Evolutionary conservation across 208 protist genomes (phyloP).

Genomic region (Leishmania mexicana): DNA sequence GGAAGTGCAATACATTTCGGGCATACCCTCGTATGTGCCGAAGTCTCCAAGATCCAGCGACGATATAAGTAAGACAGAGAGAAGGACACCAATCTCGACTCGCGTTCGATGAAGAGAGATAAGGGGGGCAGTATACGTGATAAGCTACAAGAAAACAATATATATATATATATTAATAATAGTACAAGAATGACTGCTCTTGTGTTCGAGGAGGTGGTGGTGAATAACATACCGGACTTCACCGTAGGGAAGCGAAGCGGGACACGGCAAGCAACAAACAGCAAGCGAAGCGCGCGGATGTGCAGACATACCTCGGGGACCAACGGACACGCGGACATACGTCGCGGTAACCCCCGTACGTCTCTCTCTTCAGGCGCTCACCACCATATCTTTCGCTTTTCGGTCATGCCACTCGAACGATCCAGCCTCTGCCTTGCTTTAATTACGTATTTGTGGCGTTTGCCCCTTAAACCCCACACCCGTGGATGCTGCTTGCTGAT

Average conservation of each 20-base stretch:
- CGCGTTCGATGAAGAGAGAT: neutral
- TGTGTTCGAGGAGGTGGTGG: neutral
- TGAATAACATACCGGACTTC: neutral
- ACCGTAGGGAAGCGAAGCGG: neutral
- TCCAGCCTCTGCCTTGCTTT: neutral
- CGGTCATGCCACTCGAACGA: no score
- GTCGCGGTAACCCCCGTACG: neutral
- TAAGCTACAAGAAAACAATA: neutral
- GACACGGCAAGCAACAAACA: neutral
- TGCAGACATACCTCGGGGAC: neutral
- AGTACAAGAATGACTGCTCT: neutral
- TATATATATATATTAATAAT: neutral
- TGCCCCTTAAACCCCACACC: neutral
- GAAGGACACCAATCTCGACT: neutral
- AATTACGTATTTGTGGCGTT: neutral
- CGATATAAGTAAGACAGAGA: neutral
- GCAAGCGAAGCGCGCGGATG: neutral
- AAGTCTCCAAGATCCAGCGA: neutral
- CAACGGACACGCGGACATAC: neutral
- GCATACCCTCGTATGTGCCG: neutral
- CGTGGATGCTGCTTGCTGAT: neutral
- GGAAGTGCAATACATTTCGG: neutral
- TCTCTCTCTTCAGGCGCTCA: neutral
- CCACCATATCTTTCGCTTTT: neutral
- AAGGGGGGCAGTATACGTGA: neutral